A percentile compares a stretch with the other conserved stretches of the same genome.
phyloP scores from a whole-genome alignment of 129 eudicot species.

The Dittrichia graveolens region DNA sequence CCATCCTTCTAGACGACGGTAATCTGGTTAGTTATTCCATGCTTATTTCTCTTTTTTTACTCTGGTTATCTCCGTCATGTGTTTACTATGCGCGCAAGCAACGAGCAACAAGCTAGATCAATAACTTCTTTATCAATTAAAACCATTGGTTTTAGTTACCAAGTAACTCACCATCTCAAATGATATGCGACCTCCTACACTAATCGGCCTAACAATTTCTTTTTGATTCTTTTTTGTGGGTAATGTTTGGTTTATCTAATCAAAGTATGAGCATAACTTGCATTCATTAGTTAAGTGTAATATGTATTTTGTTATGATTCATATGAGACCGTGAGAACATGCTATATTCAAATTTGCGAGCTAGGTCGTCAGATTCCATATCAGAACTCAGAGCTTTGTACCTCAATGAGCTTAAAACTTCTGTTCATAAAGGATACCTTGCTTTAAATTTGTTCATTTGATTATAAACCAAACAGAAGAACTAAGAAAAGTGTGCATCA shows the following conservation, averaged over 20 bases:
- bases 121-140: not conserved
- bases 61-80: too few species aligned
- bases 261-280: not conserved
- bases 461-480: not conserved
- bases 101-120: not conserved
- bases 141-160: not conserved
- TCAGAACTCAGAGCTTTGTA: not conserved
- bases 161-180: not conserved
- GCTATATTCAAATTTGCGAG: not conserved
- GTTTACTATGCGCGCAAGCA: too few species aligned
- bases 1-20: constrained; percentile 47
- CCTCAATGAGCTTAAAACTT: not conserved
- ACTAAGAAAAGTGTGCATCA: not conserved
- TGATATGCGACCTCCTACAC: not conserved
- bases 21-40: constrained; percentile 25
- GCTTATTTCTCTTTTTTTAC: not conserved
- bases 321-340: not conserved
- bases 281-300: not conserved
- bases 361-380: not conserved
- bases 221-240: not conserved
- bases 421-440: not conserved
- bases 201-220: not conserved
- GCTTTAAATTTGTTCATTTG: not conserved
- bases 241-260: not conserved
- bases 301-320: not conserved